Evolutionary conservation across 768 basidiomycete genomes (phyloP), one percentile per base, ranked within the genome.

Genomic region (Filobasidium wieringae): DNA sequence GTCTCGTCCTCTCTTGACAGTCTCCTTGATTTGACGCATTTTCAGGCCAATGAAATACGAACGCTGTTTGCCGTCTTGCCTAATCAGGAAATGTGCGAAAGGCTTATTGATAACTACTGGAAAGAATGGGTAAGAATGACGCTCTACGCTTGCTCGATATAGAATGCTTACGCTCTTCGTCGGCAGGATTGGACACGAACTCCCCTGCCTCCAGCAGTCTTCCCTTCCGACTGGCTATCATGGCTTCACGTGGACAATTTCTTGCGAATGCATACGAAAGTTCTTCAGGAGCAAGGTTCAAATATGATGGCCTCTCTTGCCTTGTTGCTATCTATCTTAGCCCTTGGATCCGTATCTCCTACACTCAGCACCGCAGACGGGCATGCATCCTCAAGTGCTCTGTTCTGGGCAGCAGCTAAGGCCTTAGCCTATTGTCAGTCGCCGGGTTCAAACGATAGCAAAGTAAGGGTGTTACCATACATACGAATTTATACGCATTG

Each of bases 351-450:
- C 49, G 56, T 57, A 19, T 57, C 56, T 15, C 56, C 56, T 37
- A 50, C 50, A 17, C 41, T 57, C 39, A 57, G 49, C 24, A 57
- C 47, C 34, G 17, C 56, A 27, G 56, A 57, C 29, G 50, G 47
- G 1, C 56, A 57, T 29, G 36, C 50, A 8, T 29, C 41, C 12
- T 47, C 56, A 27, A 50, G 47, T n/a, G 50, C 56, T 7, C 37
- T 50, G 32, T 57, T 57, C 36, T 57, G 56, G 56, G 56, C 56
- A 15, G 56, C 56, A 8, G 40, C 41, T 19, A 57, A 57, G 22
- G 56, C 56, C 9, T 40, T 57, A 37, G 50, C 50, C 32, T 57
- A 57, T 40, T 57, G 56, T 31, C 47, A 57, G 36, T 50, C 56
- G 24, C 47, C 56, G 8, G 56, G 56, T n/a, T 50, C 56, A 31